Conservation (phyloP, 164 flowering plant species). For the Piper longum region DNA sequence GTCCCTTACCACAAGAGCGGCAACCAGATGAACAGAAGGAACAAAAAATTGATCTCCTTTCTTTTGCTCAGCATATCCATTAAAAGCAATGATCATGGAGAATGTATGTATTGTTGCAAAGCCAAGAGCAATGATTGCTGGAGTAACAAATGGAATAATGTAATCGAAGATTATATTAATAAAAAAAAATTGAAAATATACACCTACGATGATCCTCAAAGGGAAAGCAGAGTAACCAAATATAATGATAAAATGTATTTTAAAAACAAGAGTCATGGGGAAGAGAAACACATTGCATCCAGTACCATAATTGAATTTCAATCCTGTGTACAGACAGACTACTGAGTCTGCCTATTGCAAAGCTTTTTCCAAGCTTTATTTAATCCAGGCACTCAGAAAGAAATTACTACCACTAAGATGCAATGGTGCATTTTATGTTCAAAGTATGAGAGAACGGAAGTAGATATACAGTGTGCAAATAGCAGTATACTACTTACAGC, state of each 20-base stretch:
- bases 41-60: slow-evolving; percentile 62
- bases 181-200: no score
- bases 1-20: slow-evolving; percentile 50
- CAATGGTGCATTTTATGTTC: neutral
- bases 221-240: no score
- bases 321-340: no score
- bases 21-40: slow-evolving; percentile 65
- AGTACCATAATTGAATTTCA: no score
- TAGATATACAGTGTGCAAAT: neutral
- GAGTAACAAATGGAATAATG: slow-evolving; percentile 2
- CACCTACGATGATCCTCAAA: neutral
- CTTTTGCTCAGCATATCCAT: slow-evolving; percentile 70
- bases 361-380: no score
- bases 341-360: no score
- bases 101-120: slow-evolving; percentile 90
- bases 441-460: neutral
- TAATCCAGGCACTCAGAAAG: no score
- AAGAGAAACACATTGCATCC: no score
- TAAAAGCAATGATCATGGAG: slow-evolving; percentile 96
- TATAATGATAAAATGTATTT: no score
- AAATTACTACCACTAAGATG: no score
- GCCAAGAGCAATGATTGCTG: slow-evolving; percentile 83
- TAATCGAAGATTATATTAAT: neutral
- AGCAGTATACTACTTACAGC: slow-evolving; percentile 39
- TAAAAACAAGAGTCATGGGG: no score